phyloP scores from a whole-genome alignment of 2,329 filamentous ascomycete genomes.

The Graphium sp. region DNA sequence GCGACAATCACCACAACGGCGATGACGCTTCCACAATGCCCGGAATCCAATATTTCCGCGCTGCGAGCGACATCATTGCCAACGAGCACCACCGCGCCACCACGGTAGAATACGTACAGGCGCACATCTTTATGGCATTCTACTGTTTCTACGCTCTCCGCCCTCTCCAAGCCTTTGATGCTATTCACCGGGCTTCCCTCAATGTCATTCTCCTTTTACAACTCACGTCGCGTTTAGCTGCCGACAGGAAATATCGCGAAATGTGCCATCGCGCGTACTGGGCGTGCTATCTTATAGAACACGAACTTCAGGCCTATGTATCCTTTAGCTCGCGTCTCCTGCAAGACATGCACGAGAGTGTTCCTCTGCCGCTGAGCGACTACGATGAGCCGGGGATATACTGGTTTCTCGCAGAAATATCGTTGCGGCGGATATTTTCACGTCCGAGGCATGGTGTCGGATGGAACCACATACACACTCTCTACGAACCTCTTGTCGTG shows the following conservation, averaged over 20 bases:
- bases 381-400: slow-evolving; percentile 9
- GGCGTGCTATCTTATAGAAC: slow-evolving; percentile 10
- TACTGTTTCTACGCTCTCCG: slow-evolving; percentile 8
- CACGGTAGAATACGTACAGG: slow-evolving; percentile 6
- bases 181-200: slow-evolving; percentile 5
- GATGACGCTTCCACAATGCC: slow-evolving; percentile 4
- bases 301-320: slow-evolving; percentile 8
- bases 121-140: slow-evolving; percentile 7
- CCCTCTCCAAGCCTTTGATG: slow-evolving; percentile 8
- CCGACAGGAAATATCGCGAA: slow-evolving; percentile 5
- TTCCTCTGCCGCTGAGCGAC: slow-evolving; percentile 7
- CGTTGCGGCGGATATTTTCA: slow-evolving; percentile 8
- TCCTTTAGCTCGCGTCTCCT: slow-evolving; percentile 7
- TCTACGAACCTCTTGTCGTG: slow-evolving; percentile 7
- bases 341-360: slow-evolving; percentile 6
- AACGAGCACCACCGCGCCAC: slow-evolving; percentile 1
- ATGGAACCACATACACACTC: slow-evolving; percentile 6
- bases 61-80: slow-evolving; percentile 5
- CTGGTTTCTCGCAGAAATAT: slow-evolving; percentile 9
- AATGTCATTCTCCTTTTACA: slow-evolving; percentile 5
- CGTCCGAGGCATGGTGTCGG: slow-evolving; percentile 6
- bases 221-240: slow-evolving; percentile 1
- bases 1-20: slow-evolving; percentile 1
- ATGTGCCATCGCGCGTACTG: slow-evolving; percentile 8
- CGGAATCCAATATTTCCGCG: slow-evolving; percentile 6